These are phyloP conservation scores for Lactifluus hygrophoroides DNA, from an alignment of 768 basidiomycete genomes.

Conservation along the genomic window DNA sequence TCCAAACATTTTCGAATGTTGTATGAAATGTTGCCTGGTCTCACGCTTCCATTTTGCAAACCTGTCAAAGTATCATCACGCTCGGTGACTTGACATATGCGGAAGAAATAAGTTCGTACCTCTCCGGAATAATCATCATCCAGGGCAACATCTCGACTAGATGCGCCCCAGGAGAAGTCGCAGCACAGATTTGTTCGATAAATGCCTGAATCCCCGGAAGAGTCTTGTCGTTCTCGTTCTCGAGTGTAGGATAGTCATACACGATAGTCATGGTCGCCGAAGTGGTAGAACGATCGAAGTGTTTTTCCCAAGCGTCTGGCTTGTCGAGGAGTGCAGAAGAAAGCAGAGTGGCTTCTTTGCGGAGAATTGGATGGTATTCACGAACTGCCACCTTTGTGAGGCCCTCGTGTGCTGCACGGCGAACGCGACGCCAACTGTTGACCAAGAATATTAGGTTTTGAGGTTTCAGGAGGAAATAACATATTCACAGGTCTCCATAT, in stretches of 20 bases:
- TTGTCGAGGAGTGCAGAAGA: background rate
- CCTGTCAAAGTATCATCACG: background rate
- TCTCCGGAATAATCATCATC: constrained; percentile 18
- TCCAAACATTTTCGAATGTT: constrained; percentile 12
- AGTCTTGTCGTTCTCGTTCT: background rate
- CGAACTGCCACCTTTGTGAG: background rate
- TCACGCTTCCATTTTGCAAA: constrained; percentile 24
- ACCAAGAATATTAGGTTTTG: background rate
- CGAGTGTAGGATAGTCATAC: constrained; percentile 2
- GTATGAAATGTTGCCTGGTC: constrained; percentile 1
- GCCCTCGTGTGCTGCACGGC: constrained; percentile 7
- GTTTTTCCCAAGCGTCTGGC: background rate
- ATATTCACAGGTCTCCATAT: constrained; percentile 23
- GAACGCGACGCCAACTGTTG: constrained; percentile 7
- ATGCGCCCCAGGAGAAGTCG: constrained; percentile 16
- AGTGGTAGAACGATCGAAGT: background rate
- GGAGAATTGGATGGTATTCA: background rate
- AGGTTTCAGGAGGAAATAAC: background rate
- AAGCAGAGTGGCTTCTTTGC: constrained; percentile 5
- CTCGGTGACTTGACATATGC: no score
- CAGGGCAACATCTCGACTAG: constrained; percentile 22
- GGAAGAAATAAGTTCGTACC: background rate
- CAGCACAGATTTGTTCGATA: background rate
- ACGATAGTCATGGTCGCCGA: background rate
- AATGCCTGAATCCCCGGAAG: background rate